Percentiles rank a stretch among this genome's conserved stretches.
phyloP scores from a whole-genome alignment of 495 filamentous ascomycete species.

The Xylaria flabelliformis region DNA sequence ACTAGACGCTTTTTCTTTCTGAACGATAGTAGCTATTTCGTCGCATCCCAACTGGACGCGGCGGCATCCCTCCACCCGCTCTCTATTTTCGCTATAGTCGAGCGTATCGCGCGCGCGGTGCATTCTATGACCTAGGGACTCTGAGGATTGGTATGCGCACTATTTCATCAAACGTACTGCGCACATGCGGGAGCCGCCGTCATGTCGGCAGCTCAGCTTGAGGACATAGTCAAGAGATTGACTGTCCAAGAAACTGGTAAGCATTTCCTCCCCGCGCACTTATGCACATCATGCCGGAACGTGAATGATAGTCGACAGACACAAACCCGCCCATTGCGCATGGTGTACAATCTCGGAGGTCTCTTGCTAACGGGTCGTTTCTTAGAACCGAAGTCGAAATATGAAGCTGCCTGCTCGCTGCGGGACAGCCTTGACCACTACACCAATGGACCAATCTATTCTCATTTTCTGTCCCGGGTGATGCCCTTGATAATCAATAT shows the following conservation, averaged over 20 bases:
- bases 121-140: neutral
- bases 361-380: slow-evolving; percentile 14
- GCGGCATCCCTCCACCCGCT: neutral
- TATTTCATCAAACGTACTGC: slow-evolving; percentile 23
- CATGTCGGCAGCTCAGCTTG: slow-evolving; percentile 60
- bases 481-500: slow-evolving; percentile 90
- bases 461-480: slow-evolving; percentile 79
- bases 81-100: neutral
- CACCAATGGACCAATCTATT: slow-evolving; percentile 64
- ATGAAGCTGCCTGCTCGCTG: slow-evolving; percentile 77
- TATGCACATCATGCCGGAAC: neutral
- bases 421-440: slow-evolving; percentile 84
- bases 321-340: neutral
- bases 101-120: neutral
- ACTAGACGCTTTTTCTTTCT: neutral
- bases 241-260: slow-evolving; percentile 60
- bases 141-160: slow-evolving; percentile 18
- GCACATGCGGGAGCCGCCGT: slow-evolving; percentile 43
- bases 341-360: neutral
- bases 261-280: neutral
- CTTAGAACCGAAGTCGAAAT: slow-evolving; percentile 75
- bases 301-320: neutral
- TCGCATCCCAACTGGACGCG: slow-evolving; percentile 12
- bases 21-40: neutral
- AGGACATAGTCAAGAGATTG: slow-evolving; percentile 60